Base-by-base conservation (phyloP, 225 moss, liverwort and hornwort species). In the Straminergon stramineum region DNA sequence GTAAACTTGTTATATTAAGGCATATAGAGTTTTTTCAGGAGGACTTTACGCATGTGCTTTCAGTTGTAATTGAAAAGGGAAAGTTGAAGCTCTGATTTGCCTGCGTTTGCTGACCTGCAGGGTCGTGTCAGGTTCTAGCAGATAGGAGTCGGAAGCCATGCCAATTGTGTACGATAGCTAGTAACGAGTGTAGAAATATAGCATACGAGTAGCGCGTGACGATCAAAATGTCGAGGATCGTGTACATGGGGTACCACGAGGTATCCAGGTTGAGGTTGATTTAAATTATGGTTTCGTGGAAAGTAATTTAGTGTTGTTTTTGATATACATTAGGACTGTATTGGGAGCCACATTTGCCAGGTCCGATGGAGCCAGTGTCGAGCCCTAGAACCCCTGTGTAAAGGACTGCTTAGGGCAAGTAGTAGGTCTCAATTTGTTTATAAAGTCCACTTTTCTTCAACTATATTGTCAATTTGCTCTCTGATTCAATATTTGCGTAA, bases 1-100 rank as follows among this genome's bases (percentile, higher is more conserved):
- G 93, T 98, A 95, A 93, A 60, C 82, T 87, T 90, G 90, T 90
- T 87, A 24, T 61, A 82, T 82, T 68, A 34, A 63, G 81, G 76
- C 80, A 88, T 66, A 0, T 85, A 82, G 73, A 52, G 5, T 60
- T 43, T 57, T 71, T 62, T 86, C 32, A 45, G 56, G 85, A 48
- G 45, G 43, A 56, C 77, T 68, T 84, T 53, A 35, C 71, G 91
- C 81, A 75, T 85, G 90, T 89, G 82, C 83, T 88, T 83, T 82
- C 48, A 41, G 13, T 55, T 75, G 90, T 70, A 69, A 70, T 84
- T 75, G 75, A 11, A 62, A 55, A 73, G 78, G 62, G 15, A 27
- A 27, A 75, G 17, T 51, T 55, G 66, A 17, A 82, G 67, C 57
- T 64, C 31, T 73, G 39, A n/a, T 88, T 82, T n/a, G 37, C 71